Conservation (phyloP, 2,329 filamentous ascomycete species). For the Xenosphaeropsis pyriputrescens region DNA sequence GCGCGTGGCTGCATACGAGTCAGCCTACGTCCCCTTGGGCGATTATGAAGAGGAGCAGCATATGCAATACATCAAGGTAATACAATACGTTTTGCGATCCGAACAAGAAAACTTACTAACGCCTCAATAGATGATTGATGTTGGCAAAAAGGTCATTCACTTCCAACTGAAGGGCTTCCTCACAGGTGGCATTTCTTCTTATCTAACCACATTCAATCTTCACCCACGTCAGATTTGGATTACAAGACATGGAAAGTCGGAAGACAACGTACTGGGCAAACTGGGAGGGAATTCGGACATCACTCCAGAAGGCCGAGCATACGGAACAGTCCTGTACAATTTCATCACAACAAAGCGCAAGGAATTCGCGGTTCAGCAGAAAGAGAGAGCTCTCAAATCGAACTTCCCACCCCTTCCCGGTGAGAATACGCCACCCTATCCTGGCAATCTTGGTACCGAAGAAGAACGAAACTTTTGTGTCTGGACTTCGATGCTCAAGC, state of each 20-base stretch:
- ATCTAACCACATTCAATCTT: constrained; percentile 92
- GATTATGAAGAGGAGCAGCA: constrained; percentile 81
- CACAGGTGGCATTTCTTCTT: constrained; percentile 83
- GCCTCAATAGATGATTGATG: constrained; percentile 66
- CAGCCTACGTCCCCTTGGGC: constrained; percentile 81
- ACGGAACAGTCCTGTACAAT: constrained; percentile 62
- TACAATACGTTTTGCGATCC: background rate
- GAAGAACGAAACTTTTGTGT: constrained; percentile 89
- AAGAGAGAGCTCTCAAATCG: constrained; percentile 58
- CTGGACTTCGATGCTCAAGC: constrained; percentile 94
- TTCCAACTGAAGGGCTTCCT: constrained; percentile 87
- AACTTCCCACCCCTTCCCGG: constrained; percentile 84
- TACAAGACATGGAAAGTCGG: constrained; percentile 82
- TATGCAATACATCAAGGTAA: constrained; percentile 78
- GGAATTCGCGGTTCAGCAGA: constrained; percentile 73
- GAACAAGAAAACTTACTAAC: too few relatives aligned
- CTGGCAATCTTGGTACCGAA: constrained; percentile 57
- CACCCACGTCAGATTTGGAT: constrained; percentile 97
- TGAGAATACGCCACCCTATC: constrained; percentile 89
- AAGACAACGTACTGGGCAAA: constrained; percentile 75
- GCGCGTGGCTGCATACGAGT: constrained; percentile 85
- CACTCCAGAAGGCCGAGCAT: constrained; percentile 65
- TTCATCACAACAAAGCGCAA: constrained; percentile 74
- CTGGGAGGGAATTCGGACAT: constrained; percentile 84
- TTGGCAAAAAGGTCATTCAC: constrained; percentile 84